Evolutionary conservation across 2,329 filamentous ascomycete species (phyloP).

Genomic region (Fusarium miscanthi): DNA sequence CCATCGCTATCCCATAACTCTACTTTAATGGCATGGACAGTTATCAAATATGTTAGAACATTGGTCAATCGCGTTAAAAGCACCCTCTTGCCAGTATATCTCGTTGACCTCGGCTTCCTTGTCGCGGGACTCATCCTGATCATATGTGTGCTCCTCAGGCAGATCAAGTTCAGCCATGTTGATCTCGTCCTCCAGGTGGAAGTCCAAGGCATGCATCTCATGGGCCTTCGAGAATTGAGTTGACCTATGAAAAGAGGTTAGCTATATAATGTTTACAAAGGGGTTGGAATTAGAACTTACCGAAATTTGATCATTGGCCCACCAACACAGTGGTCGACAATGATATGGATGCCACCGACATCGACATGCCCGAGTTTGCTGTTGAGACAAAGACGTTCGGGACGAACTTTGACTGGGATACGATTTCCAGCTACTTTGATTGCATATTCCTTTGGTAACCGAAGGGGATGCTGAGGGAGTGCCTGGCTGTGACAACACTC

Average conservation of each 20-base stretch:
- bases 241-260: constrained; percentile 22
- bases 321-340: constrained; percentile 19
- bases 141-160: background rate
- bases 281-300: constrained; percentile 6
- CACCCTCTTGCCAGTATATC: background rate
- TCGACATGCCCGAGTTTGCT: constrained; percentile 19
- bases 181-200: constrained; percentile 3
- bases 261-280: background rate
- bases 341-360: constrained; percentile 27
- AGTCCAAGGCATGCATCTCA: constrained; percentile 14
- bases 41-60: constrained; percentile 21
- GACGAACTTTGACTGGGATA: constrained; percentile 18
- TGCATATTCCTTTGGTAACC: background rate
- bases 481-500: constrained; percentile 8
- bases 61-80: background rate
- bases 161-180: background rate
- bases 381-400: constrained; percentile 21
- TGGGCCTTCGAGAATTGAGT: constrained; percentile 30
- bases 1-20: fast-evolving
- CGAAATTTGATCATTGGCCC: constrained; percentile 26
- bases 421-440: constrained; percentile 3
- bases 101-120: background rate
- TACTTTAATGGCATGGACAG: constrained; percentile 21
- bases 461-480: background rate
- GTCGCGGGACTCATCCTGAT: background rate